Base-by-base conservation (phyloP, 768 basidiomycete species). In the Mycena vulgaris region DNA sequence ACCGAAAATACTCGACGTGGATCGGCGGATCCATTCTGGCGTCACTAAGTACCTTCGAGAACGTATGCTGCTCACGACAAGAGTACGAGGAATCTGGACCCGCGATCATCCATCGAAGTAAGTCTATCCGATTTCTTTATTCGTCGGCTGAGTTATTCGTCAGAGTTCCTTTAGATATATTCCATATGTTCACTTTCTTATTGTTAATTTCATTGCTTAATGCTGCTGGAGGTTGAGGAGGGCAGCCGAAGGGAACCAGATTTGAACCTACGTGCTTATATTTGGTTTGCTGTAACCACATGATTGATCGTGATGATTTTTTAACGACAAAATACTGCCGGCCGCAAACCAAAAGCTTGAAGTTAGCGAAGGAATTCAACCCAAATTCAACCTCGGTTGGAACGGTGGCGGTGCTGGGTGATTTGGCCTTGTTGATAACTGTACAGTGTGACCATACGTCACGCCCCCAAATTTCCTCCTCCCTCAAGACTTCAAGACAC, bases 1-100 rank as follows among this genome's bases (percentile, higher is more conserved):
- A 92, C 83, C 81, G 90, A 71, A 91, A 89, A 79, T 90, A 90
- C 86, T 89, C 88, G 80, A 60, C 28, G 2, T 68, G 67, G 67
- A 68, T 62, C 6, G 67, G 67, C 30, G 66, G 66, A n/a, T 61
- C 66, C 14, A 68, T 68, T 11, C 11, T 68, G 35, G n/a, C 58
- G 6, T 60, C 66, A 1, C 27, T 45, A 1, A 60, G 51, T 40
- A 68, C 66, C 3, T 61, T 68, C 51, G 28, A 33, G 40, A 60
- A 68, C 2, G 5, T 45, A 25, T 68, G 66, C 58, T 40, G 37
- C 51, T 37, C 49, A 23, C 42, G 35, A 30, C 58, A 68, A 31
- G 66, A 68, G 30, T 60, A 60, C 17, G 66, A 68, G 14, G 66
- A 68, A 39, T 53, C 27, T 23, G 64, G 64, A 13, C 45, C 64